Percentiles rank a stretch among this genome's conserved stretches.
phyloP scores from a whole-genome alignment of 352 stramenopile species.

The Globisporangium cylindrosporum region DNA sequence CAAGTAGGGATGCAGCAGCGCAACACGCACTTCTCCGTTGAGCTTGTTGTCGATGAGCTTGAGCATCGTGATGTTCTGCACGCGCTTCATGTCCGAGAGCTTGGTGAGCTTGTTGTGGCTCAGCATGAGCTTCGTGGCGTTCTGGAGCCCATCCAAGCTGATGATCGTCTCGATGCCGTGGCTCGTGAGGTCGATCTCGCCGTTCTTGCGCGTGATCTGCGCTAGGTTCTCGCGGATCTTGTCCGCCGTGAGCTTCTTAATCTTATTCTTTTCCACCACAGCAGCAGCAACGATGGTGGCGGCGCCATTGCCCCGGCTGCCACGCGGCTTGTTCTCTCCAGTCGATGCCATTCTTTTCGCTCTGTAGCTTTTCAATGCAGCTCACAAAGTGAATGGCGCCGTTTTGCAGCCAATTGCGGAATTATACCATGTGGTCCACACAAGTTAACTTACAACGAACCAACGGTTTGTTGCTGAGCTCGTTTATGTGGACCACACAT shows the following conservation, averaged over 20 bases:
- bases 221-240: constrained; percentile 57
- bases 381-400: neutral
- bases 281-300: neutral
- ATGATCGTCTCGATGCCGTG: constrained; percentile 82
- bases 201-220: constrained; percentile 49
- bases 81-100: constrained; percentile 61
- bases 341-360: constrained; percentile 1
- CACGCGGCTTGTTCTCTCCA: neutral
- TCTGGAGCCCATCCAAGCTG: constrained; percentile 60
- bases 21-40: constrained; percentile 44
- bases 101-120: constrained; percentile 87
- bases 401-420: neutral
- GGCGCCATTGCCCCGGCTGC: neutral
- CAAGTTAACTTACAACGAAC: neutral
- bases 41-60: constrained; percentile 80
- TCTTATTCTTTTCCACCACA: constrained; percentile 51
- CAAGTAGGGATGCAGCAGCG: neutral
- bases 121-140: constrained; percentile 70
- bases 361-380: neutral
- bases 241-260: constrained; percentile 87
- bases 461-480: neutral
- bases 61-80: constrained; percentile 68
- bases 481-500: neutral
- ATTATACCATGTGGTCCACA: neutral
- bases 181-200: constrained; percentile 54